Conservation (phyloP, 371 early-diverging fungal genomes). For the Fennellomyces sp. region DNA sequence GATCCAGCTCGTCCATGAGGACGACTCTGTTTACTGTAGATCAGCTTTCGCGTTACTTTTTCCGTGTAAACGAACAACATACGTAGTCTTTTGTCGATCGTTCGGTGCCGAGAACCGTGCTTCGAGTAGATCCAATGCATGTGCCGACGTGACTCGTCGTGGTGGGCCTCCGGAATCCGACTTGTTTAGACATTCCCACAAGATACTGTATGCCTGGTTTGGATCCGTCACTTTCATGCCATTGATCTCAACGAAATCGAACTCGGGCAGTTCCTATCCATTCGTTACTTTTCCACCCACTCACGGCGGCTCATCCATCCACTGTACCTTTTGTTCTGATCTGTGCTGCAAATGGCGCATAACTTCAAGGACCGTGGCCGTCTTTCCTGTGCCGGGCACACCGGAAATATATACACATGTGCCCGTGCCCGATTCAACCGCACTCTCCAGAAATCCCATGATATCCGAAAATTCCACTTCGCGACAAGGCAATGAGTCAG, state of each 20-base stretch:
- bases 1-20: constrained; percentile 97
- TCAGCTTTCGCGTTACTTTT: not conserved
- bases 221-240: constrained; percentile 97
- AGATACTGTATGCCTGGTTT: constrained; percentile 77
- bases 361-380: constrained; percentile 91
- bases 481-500: constrained; percentile 88
- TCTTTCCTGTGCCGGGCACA: constrained; percentile 98
- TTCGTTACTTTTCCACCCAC: not conserved
- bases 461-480: constrained; percentile 88
- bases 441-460: constrained; percentile 67
- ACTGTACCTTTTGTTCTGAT: constrained; percentile 64
- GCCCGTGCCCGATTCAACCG: constrained; percentile 79
- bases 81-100: constrained; percentile 42
- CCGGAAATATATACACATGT: constrained; percentile 90
- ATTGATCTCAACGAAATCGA: constrained; percentile 92
- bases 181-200: constrained; percentile 76
- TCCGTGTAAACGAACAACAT: constrained; percentile 8
- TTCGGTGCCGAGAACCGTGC: constrained; percentile 60
- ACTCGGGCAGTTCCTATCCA: constrained; percentile 63
- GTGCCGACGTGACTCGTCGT: constrained; percentile 67
- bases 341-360: constrained; percentile 75
- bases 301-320: not conserved
- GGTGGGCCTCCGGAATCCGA: not conserved
- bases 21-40: too few species aligned
- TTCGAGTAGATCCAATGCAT: constrained; percentile 79